Conservation (phyloP, 495 filamentous ascomycete genomes). For the Sordaria brevicollis region DNA sequence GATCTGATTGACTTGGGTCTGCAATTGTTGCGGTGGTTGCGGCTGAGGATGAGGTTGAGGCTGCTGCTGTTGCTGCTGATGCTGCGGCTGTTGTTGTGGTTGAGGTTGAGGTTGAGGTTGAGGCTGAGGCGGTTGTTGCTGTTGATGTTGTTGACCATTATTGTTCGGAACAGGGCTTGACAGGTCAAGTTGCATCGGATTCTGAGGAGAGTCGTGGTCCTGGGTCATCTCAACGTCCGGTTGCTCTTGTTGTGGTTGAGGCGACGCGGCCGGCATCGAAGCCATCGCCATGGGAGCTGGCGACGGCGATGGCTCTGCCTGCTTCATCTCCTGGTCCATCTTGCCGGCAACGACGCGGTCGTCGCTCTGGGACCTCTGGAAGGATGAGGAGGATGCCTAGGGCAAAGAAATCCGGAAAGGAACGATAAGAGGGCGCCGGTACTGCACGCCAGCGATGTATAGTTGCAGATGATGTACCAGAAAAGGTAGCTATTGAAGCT, state of each 20-base stretch:
- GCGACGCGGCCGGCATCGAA: constrained; percentile 4
- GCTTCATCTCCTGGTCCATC: constrained; percentile 20
- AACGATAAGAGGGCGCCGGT: neutral
- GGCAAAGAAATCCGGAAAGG: neutral
- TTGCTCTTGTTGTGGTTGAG: constrained; percentile 2
- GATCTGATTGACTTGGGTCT: neutral
- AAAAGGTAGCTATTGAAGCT: neutral
- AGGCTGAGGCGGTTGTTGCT: too few relatives aligned
- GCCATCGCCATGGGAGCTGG: neutral
- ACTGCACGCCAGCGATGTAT: neutral
- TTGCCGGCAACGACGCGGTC: neutral
- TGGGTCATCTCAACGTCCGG: neutral
- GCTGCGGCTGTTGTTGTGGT: neutral
- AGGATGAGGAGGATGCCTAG: neutral
- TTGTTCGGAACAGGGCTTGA: neutral
- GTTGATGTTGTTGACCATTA: neutral
- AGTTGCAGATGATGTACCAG: neutral
- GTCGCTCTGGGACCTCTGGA: neutral
- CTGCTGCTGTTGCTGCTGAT: constrained; percentile 4
- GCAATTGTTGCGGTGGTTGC: neutral
- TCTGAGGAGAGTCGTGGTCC: neutral
- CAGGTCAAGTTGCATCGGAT: neutral
- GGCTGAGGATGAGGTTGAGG: too few relatives aligned
- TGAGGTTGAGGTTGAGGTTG: constrained; percentile 7
- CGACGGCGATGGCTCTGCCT: constrained; percentile 1